Evolutionary conservation across 1,284 basidiomycete genomes (phyloP).

Genomic region (Ceratobasidium sp.): DNA sequence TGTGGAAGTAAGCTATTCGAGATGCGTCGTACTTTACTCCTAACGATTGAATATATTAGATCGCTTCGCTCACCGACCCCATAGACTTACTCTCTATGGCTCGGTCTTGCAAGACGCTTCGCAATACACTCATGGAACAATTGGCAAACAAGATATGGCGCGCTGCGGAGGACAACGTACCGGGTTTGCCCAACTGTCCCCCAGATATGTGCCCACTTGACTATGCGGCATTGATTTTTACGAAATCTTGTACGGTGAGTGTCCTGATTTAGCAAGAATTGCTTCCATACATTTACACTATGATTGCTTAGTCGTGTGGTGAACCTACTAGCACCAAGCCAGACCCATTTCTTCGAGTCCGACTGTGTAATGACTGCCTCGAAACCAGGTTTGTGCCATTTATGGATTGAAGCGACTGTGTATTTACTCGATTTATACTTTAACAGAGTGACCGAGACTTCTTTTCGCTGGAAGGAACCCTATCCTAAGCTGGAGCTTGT

Average conservation of each 20-base stretch:
- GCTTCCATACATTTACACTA: too few relatives aligned
- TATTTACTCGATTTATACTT: neutral
- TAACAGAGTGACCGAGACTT: neutral
- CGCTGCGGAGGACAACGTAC: neutral
- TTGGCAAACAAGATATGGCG: conserved; percentile 3
- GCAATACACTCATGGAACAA: neutral
- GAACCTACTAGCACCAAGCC: neutral
- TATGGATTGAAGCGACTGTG: neutral
- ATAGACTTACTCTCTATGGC: conserved; percentile 9
- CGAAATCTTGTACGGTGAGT: conserved; percentile 23
- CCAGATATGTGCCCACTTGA: neutral
- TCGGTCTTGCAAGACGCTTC: conserved; percentile 4
- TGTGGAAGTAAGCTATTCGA: too few relatives aligned
- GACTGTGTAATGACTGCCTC: neutral
- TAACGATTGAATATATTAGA: too few relatives aligned
- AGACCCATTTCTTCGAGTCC: neutral
- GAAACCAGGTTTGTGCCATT: too few relatives aligned
- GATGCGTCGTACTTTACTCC: too few relatives aligned
- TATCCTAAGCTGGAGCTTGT: neutral
- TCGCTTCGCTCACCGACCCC: neutral
- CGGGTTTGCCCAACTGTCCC: neutral
- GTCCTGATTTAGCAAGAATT: too few relatives aligned
- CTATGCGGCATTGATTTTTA: conserved; percentile 17
- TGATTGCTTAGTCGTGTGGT: neutral
- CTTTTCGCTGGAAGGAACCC: neutral